phyloP scores from a whole-genome alignment of 2,329 filamentous ascomycete genomes.

The Aspergillus melleus region DNA sequence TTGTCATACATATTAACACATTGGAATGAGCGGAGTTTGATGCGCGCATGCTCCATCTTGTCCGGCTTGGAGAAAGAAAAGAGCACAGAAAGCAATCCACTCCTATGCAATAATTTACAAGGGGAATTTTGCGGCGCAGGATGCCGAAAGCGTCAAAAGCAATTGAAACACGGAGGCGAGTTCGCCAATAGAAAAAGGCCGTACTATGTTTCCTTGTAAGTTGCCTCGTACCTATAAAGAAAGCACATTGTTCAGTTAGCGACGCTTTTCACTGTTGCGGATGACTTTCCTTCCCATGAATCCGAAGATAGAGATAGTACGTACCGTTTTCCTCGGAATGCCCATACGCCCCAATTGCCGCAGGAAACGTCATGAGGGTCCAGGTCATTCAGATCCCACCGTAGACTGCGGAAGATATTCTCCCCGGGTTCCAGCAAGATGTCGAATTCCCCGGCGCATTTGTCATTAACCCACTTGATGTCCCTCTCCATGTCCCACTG shows the following conservation, averaged over 20 bases:
- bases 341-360: conserved; percentile 97
- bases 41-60: neutral
- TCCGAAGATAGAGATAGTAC: conserved; percentile 24
- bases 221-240: conserved; percentile 39
- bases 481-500: conserved; percentile 93
- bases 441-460: conserved; percentile 86
- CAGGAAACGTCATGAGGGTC: conserved; percentile 93
- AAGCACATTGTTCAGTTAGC: neutral
- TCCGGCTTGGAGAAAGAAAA: neutral
- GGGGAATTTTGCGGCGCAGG: neutral
- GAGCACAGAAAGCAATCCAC: neutral
- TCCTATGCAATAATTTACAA: neutral
- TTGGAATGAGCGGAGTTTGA: neutral
- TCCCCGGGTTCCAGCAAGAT: conserved; percentile 88
- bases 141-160: neutral
- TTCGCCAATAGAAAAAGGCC: neutral
- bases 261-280: neutral
- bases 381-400: conserved; percentile 96
- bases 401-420: conserved; percentile 87
- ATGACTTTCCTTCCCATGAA: neutral
- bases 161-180: neutral
- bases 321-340: conserved; percentile 94
- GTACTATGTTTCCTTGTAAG: conserved; percentile 26
- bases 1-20: neutral
- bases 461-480: conserved; percentile 83